Conservation (phyloP, 495 filamentous ascomycete genomes). For the Lindgomyces ingoldianus region DNA sequence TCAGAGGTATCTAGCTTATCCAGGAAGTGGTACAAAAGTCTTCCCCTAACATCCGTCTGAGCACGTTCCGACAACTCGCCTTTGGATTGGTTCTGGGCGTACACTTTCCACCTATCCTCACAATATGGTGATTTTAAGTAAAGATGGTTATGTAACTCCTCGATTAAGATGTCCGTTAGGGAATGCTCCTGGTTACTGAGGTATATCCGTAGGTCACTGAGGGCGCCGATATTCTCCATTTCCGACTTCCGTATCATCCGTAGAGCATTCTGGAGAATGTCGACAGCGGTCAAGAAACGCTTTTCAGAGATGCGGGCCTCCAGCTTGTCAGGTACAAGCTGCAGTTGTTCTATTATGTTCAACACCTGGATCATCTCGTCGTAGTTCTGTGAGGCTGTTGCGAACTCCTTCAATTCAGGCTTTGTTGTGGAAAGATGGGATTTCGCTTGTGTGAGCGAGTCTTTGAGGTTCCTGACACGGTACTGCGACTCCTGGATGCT, state of each 20-base stretch:
- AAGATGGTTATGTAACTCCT: conserved; percentile 95
- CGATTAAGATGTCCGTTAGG: conserved; percentile 89
- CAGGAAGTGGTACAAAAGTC: conserved; percentile 75
- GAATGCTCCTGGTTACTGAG: conserved; percentile 87
- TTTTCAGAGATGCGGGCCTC: conserved; percentile 96
- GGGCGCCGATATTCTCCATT: conserved; percentile 85
- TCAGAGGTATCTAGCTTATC: conserved; percentile 72
- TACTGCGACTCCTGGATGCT: conserved; percentile 88
- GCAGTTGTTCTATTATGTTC: conserved; percentile 81
- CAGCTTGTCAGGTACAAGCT: conserved; percentile 86
- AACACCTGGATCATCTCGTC: conserved; percentile 87
- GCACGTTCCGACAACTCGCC: conserved; percentile 21
- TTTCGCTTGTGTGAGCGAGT: conserved; percentile 81
- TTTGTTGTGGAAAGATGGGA: conserved; percentile 79
- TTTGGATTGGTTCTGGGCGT: conserved; percentile 45
- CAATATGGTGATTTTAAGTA: conserved; percentile 97
- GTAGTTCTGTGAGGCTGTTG: conserved; percentile 82
- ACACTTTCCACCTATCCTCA: conserved; percentile 86
- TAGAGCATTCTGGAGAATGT: conserved; percentile 83
- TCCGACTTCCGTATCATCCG: conserved; percentile 80
- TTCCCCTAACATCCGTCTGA: conserved; percentile 48
- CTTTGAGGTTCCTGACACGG: conserved; percentile 77
- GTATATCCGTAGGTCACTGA: conserved; percentile 83
- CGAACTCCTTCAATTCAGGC: conserved; percentile 85
- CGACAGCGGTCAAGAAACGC: conserved; percentile 87